phyloP scores from a whole-genome alignment of 1,284 basidiomycete species.

The Ceratobasidium sp. region DNA sequence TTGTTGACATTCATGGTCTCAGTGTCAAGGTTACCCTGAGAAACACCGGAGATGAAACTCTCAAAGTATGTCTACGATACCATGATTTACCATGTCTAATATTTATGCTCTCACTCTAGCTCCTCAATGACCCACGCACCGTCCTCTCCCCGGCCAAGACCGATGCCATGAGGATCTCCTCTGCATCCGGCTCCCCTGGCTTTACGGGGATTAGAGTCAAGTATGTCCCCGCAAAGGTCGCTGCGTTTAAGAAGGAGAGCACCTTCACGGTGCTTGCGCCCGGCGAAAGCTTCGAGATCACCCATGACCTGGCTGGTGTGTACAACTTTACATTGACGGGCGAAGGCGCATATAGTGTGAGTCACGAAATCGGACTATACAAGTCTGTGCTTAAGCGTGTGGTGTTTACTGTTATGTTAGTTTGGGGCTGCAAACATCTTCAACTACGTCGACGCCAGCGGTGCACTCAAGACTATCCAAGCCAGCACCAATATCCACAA shows the following conservation, averaged over 20 bases:
- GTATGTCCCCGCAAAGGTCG: slow-evolving; percentile 33
- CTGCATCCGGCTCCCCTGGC: slow-evolving; percentile 21
- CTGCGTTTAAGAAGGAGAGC: slow-evolving; percentile 11
- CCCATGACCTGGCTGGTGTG: slow-evolving; percentile 45
- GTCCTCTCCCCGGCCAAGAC: slow-evolving; percentile 57
- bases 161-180: slow-evolving; percentile 60
- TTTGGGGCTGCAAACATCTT: slow-evolving; percentile 41
- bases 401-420: neutral
- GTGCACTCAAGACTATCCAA: slow-evolving; percentile 33
- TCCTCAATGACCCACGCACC: slow-evolving; percentile 32
- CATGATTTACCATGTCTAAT: neutral
- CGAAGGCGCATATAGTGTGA: slow-evolving; percentile 27
- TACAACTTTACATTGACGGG: slow-evolving; percentile 48
- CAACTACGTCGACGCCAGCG: slow-evolving; percentile 34
- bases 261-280: slow-evolving; percentile 45
- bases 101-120: neutral
- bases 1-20: slow-evolving; percentile 49
- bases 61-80: neutral
- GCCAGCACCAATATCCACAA: slow-evolving; percentile 29
- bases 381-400: neutral
- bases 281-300: slow-evolving; percentile 46
- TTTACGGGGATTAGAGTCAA: slow-evolving; percentile 34
- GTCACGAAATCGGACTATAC: neutral
- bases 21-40: slow-evolving; percentile 20
- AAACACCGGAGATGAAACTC: slow-evolving; percentile 31